Evolutionary conservation across 352 stramenopile species (phyloP), one percentile per base, ranked within the genome.

Genomic region (Saprolegnia parasitica): DNA sequence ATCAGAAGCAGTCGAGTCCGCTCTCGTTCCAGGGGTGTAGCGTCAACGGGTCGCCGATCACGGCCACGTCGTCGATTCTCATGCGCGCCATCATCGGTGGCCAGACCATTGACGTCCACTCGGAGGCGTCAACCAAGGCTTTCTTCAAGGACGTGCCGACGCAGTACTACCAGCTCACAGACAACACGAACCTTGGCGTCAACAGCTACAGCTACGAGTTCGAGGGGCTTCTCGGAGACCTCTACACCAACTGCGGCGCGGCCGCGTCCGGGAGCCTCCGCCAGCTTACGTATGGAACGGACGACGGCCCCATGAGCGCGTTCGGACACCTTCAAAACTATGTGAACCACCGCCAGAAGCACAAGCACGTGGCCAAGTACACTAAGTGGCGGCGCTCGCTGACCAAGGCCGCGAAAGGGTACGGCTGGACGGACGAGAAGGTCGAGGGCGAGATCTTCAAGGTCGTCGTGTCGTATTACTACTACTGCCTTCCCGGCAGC

Each of bases 201-300:
- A 82, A 89, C 74, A 89, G 76, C 71, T 90, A 88, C 77, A 76
- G 77, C 42, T 88, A 87, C 74, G 52, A 77, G 2, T 68, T 87
- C 56, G 80, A 73, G 15, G 78, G 80, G 1, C 71, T 68, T 2
- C 40, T 87, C 18, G 60, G 67, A 23, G 84, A 79, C 60, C 77
- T 88, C 75, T 86, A 82, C 54, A 70, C 67, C 13, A 80, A 81
- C 50, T 89, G 81, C 71, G 72, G 74, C 29, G 42, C 40, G 35
- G 35, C 37, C 18, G 20, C 37, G n/a, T 9, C 61, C 20, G 61
- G 18, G 32, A 29, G 18, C 15, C n/a, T 4, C 20, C 46, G n/a
- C n/a, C n/a, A n/a, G n/a, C n/a, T n/a, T n/a, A n/a, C n/a, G n/a
- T n/a, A n/a, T n/a, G n/a, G n/a, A n/a, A n/a, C n/a, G n/a, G n/a